Evolutionary conservation across 129 eudicot genomes (phyloP).

Genomic region (Pittosporum tobira): DNA sequence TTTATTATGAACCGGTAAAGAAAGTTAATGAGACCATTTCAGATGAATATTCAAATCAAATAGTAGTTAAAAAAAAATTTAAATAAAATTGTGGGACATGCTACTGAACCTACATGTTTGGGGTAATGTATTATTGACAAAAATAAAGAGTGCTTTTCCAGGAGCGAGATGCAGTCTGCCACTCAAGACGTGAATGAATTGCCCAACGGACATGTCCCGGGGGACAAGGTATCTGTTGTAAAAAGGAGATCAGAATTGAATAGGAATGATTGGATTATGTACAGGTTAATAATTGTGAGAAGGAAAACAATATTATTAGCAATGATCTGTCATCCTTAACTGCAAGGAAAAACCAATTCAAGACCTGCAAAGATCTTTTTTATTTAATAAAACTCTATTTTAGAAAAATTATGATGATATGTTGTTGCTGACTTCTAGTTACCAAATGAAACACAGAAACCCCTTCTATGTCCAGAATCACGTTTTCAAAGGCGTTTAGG

Average conservation of each 20-base stretch:
- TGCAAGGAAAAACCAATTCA: too few species aligned
- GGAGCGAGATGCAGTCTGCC: slow-evolving; percentile 68
- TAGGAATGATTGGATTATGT: not conserved
- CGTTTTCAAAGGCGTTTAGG: too few species aligned
- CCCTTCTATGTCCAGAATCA: too few species aligned
- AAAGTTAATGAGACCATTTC: not conserved
- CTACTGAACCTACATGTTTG: slow-evolving; percentile 49
- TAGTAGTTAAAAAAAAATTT: not conserved
- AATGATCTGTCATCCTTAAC: too few species aligned
- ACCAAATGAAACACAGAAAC: too few species aligned
- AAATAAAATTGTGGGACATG: not conserved
- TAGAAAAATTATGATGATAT: too few species aligned
- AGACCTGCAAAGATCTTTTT: too few species aligned
- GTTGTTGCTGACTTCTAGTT: too few species aligned
- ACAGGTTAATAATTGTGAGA: too few species aligned
- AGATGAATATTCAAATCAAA: not conserved
- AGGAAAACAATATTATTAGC: too few species aligned
- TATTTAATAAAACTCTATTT: too few species aligned
- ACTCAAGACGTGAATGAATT: slow-evolving; percentile 68
- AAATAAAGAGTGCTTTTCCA: slow-evolving; percentile 83
- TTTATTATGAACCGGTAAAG: not conserved
- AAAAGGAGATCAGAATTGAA: slow-evolving; percentile 2
- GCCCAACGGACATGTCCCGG: slow-evolving; percentile 84
- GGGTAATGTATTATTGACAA: slow-evolving; percentile 77
- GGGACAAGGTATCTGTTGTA: slow-evolving; percentile 71